Evolutionary conservation across 208 protist species (phyloP).

Genomic region (Entamoeba moshkovskii): DNA sequence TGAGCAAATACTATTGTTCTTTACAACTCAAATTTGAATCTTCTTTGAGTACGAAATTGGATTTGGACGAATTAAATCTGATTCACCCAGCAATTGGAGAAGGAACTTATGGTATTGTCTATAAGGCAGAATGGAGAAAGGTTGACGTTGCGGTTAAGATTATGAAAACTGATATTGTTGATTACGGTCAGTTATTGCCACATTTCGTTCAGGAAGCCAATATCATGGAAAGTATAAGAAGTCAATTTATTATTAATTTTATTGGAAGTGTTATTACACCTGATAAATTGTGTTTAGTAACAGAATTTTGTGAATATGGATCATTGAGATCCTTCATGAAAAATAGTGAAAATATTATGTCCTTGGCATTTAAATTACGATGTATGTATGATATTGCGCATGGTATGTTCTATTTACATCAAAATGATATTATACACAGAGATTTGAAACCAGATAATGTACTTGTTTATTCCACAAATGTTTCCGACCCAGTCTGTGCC

Average conservation of each 20-base stretch:
- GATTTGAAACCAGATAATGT: background rate
- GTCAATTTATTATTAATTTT: background rate
- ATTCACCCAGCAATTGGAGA: background rate
- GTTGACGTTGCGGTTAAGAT: background rate
- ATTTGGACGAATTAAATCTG: background rate
- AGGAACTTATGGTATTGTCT: background rate
- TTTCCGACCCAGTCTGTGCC: background rate
- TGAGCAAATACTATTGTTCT: no score
- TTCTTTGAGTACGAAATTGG: background rate
- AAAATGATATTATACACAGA: background rate
- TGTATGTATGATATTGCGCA: background rate
- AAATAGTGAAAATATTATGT: background rate
- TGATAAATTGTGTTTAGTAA: background rate
- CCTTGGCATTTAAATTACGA: background rate
- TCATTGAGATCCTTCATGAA: background rate
- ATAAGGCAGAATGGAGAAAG: background rate
- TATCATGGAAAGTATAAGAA: background rate
- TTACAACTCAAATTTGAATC: no score
- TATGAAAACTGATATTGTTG: background rate
- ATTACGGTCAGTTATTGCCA: background rate
- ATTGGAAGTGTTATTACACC: background rate
- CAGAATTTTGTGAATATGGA: background rate
- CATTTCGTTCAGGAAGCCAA: background rate
- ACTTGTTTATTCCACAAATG: background rate
- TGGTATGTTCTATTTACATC: background rate